Base-by-base conservation (phyloP, 1,284 basidiomycete species). In the Sanguinoderma infundibulare region DNA sequence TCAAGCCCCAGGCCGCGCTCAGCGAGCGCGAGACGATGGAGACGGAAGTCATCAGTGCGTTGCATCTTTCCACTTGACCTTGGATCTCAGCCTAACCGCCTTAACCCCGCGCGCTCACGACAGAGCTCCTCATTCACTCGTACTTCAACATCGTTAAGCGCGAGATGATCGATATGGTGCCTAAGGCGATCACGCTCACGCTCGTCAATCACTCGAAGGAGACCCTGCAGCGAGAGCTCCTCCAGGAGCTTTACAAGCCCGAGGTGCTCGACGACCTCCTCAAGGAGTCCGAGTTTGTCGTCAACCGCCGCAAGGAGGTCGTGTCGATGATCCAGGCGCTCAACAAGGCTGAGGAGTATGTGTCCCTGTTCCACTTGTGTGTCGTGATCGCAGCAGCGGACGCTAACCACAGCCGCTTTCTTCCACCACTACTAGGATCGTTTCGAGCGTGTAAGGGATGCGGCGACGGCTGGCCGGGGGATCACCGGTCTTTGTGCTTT, bases 141-240 rank as follows among this genome's bases (percentile, higher is more conserved):
- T 98, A 98, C 80, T 98, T 92, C 83, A 95, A 96, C 77, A 95
- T 98, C 67, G 95, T 98, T 65, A 98, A 99, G 84, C 92, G 96
- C 57, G 96, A 98, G 77, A 96, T 99, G 90, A 98, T 98, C 74
- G 98, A 99, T 78, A 98, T 98, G 96, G 94, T 99, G 9, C 98
- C 98, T 20, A 95, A 96, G 77, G 96, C 97, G 38, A 98, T 99
- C 75, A 92, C 95, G 57, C 82, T 96, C 71, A 98, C 95, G 26
- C 87, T 99, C 32, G 96, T 99, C 55, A 92, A 89, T 72, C 88
- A 89, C 76, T 90, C 95, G 65, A 98, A 98, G 79, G 96, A 98
- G 78, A 89, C 93, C 74, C 81, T 98, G 66, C 96, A 98, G 78
- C 85, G 88, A 66, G 95, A 96, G 78, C 82, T 98, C 49, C 78